Percentiles rank a stretch among this genome's conserved stretches.
Evolutionary conservation across 2,329 filamentous ascomycete species (phyloP).

Genomic region (Blastomyces gilchristii): DNA sequence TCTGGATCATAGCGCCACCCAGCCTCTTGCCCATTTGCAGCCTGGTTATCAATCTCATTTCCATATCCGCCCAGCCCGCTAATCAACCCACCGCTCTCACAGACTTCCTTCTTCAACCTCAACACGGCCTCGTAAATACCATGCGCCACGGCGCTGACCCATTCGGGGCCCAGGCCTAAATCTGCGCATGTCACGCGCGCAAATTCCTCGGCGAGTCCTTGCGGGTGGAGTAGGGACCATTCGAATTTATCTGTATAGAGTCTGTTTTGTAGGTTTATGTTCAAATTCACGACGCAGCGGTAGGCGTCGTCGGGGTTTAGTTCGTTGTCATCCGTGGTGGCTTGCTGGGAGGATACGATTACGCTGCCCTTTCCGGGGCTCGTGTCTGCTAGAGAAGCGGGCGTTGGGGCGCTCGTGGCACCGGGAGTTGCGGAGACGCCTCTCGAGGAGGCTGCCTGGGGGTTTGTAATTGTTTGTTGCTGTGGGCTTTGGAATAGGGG

Average conservation of each 20-base stretch:
- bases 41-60: conserved; percentile 75
- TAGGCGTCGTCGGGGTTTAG: conserved; percentile 90
- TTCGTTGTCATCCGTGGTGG: conserved; percentile 55
- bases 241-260: conserved; percentile 97
- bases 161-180: conserved; percentile 79
- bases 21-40: conserved; percentile 68
- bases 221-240: conserved; percentile 87
- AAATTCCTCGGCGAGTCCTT: conserved; percentile 84
- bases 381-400: conserved; percentile 20
- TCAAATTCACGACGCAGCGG: conserved; percentile 81
- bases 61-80: conserved; percentile 57
- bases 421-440: conserved; percentile 29
- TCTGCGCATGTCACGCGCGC: conserved; percentile 89
- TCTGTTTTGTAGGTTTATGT: conserved; percentile 81
- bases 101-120: conserved; percentile 89
- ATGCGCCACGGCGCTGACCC: conserved; percentile 87
- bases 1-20: conserved; percentile 96
- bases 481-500: conserved; percentile 63
- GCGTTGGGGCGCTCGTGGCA: conserved; percentile 20
- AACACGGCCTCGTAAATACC: conserved; percentile 94
- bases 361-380: conserved; percentile 8
- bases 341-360: conserved; percentile 1
- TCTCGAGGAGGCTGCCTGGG: conserved; percentile 35
- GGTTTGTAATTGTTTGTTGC: conserved; percentile 9
- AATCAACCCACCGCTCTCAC: conserved; percentile 82